Conservation (phyloP, 768 basidiomycete species). For the Macrocybe gigantea region DNA sequence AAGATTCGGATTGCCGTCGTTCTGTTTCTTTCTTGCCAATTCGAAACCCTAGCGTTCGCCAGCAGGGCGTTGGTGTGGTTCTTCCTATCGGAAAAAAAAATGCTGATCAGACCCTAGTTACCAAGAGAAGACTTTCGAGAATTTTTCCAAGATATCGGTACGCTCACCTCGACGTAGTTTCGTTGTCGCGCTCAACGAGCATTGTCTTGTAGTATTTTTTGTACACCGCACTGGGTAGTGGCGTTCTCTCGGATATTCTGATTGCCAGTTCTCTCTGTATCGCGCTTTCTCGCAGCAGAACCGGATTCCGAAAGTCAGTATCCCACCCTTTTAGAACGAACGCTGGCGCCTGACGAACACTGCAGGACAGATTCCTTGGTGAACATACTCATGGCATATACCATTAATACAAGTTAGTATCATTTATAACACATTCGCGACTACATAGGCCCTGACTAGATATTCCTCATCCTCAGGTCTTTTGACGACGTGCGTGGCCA, state of each 20-base stretch:
- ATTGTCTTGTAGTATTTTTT: constrained; percentile 19
- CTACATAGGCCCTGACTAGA: background rate
- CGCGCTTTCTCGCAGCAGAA: constrained; percentile 22
- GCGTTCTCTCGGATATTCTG: constrained; percentile 33
- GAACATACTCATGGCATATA: constrained; percentile 38
- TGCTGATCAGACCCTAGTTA: constrained; percentile 11
- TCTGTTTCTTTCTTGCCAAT: background rate
- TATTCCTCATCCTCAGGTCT: constrained; percentile 15
- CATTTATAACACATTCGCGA: background rate
- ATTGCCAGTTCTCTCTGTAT: constrained; percentile 31
- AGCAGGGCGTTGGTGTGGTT: constrained; percentile 18
- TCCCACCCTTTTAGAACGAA: background rate
- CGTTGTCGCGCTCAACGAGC: background rate
- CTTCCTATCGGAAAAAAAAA: background rate
- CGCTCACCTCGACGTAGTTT: constrained; percentile 2
- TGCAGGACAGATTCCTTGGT: constrained; percentile 39
- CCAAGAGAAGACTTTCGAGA: constrained; percentile 15
- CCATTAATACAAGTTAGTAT: constrained; percentile 42
- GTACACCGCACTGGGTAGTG: constrained; percentile 24
- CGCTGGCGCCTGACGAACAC: background rate
- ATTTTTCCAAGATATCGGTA: constrained; percentile 22
- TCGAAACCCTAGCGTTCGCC: constrained; percentile 17
- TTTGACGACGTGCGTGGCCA: constrained; percentile 22
- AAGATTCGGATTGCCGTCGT: background rate
- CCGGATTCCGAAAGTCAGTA: constrained; percentile 21